Evolutionary conservation across 2,329 filamentous ascomycete genomes (phyloP).

Genomic region (Colletotrichum melonis): DNA sequence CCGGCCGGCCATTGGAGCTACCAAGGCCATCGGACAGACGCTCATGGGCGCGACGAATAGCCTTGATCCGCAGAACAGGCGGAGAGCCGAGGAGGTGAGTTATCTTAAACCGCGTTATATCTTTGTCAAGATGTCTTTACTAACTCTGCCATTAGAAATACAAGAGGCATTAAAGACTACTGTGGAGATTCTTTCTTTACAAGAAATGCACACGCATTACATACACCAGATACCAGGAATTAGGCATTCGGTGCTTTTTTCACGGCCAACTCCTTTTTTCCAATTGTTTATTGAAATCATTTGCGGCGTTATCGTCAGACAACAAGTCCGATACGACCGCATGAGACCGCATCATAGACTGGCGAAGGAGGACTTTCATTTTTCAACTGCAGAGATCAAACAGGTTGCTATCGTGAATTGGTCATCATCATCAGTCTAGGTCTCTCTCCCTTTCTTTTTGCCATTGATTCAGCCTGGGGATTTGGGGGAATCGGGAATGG

Average conservation of each 20-base stretch:
- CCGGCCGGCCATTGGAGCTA: conserved; percentile 88
- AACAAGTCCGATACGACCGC: conserved; percentile 20
- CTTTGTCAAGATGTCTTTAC: background rate
- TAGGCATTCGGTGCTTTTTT: background rate
- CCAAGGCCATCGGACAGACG: conserved; percentile 88
- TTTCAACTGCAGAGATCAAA: background rate
- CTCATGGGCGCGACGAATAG: conserved; percentile 93
- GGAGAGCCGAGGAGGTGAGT: conserved; percentile 90
- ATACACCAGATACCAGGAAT: conserved; percentile 17
- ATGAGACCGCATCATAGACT: conserved; percentile 38
- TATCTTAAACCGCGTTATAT: background rate
- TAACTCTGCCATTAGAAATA: conserved; percentile 55
- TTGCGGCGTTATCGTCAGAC: background rate
- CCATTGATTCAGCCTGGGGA: background rate
- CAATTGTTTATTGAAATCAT: background rate
- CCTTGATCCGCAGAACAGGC: conserved; percentile 83
- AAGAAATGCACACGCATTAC: conserved; percentile 1
- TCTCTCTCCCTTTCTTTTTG: background rate
- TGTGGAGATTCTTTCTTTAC: background rate
- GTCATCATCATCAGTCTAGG: background rate
- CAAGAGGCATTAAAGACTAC: conserved; percentile 52
- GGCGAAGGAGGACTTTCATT: conserved; percentile 33
- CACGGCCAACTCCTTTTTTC: background rate
- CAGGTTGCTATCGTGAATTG: background rate
- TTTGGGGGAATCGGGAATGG: background rate